phyloP scores from a whole-genome alignment of 768 basidiomycete species.

The Boletus subparvulus region DNA sequence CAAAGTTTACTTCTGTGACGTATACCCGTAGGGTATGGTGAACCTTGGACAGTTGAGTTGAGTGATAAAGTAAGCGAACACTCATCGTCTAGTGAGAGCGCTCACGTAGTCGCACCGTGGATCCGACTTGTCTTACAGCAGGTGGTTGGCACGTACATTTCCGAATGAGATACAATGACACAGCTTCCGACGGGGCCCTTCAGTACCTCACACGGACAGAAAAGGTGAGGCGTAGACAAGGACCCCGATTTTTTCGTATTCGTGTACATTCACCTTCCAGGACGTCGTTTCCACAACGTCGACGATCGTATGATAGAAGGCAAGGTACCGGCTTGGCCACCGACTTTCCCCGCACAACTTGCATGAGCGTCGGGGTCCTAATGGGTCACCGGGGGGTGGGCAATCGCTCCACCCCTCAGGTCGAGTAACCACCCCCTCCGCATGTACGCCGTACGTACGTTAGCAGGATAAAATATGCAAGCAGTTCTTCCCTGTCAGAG shows the following conservation, averaged over 20 bases:
- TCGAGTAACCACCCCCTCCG: neutral
- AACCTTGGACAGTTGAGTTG: constrained; percentile 1
- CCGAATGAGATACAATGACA: neutral
- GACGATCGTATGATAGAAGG: neutral
- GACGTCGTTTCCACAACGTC: constrained; percentile 1
- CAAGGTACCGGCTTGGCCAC: neutral
- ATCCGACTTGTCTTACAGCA: neutral
- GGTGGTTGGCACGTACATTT: neutral
- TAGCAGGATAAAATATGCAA: neutral
- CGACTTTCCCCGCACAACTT: constrained; percentile 1
- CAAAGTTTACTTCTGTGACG: constrained; percentile 6
- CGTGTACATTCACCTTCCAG: neutral
- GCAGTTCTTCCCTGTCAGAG: neutral
- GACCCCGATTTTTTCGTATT: neutral
- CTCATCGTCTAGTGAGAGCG: neutral
- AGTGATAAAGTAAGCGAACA: constrained; percentile 3
- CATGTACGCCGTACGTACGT: constrained; percentile 18
- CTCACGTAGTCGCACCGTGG: neutral
- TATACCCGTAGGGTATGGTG: constrained; percentile 4
- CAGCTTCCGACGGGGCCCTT: neutral
- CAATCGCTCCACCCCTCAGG: constrained; percentile 1
- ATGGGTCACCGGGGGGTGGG: neutral
- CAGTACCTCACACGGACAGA: neutral
- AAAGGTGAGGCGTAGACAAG: neutral
- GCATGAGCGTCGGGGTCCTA: neutral